Conservation (phyloP, 768 basidiomycete species). For the Gloeopeniophorella convolvens region DNA sequence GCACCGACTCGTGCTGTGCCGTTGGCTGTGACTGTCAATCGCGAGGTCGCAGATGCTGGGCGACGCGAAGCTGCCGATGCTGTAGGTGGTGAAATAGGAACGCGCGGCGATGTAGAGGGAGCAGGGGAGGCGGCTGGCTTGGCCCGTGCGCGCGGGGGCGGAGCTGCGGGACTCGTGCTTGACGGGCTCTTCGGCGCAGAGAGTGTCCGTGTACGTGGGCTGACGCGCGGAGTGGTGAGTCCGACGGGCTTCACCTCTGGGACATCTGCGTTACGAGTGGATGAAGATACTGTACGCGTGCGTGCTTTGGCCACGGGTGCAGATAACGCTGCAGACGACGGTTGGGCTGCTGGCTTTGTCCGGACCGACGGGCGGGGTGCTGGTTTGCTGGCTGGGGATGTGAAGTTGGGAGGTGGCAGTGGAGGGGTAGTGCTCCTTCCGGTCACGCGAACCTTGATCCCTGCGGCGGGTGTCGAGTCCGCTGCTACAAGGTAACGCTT, state of each 20-base stretch:
- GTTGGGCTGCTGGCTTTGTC: constrained; percentile 1
- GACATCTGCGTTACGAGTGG: constrained; percentile 7
- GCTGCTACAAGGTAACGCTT: neutral
- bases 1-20: neutral
- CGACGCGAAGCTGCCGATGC: constrained; percentile 7
- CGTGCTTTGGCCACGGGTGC: constrained; percentile 9
- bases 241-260: constrained; percentile 2
- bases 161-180: neutral
- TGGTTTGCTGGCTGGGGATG: constrained; percentile 1
- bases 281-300: constrained; percentile 14
- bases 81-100: neutral
- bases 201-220: constrained; percentile 12
- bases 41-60: neutral
- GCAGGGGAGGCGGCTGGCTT: constrained; percentile 9
- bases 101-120: neutral
- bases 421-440: constrained; percentile 9
- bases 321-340: constrained; percentile 5
- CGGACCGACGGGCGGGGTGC: constrained; percentile 6
- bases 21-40: neutral
- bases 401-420: neutral
- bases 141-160: constrained; percentile 5
- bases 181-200: constrained; percentile 15
- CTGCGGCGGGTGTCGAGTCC: neutral
- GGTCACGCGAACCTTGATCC: neutral
- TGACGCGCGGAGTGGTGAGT: neutral